phyloP scores from a whole-genome alignment of 176 grass and related monocot genomes.

The Melocanna baccifera region DNA sequence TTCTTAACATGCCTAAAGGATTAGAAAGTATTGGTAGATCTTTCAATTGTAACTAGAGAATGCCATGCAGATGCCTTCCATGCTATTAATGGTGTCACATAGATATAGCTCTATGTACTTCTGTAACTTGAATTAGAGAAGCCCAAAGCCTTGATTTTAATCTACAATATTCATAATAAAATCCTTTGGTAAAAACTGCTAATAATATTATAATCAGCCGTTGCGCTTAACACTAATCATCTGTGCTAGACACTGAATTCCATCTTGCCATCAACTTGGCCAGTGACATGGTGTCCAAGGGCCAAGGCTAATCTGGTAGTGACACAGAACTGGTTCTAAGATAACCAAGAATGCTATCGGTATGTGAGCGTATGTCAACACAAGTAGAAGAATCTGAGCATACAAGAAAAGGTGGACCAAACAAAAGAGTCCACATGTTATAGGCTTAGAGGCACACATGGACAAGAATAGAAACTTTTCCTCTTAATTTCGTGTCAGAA shows the following conservation, averaged over 20 bases:
- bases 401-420: background rate
- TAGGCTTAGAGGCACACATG: background rate
- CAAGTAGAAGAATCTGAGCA: background rate
- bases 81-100: background rate
- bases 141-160: background rate
- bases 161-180: background rate
- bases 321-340: background rate
- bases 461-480: background rate
- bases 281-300: background rate
- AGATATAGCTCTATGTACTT: background rate
- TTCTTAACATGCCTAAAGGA: slow-evolving; percentile 5
- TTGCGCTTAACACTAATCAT: background rate
- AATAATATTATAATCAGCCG: background rate
- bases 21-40: background rate
- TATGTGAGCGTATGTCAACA: background rate
- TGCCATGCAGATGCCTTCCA: background rate
- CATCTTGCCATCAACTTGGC: slow-evolving; percentile 13
- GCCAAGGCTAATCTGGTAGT: slow-evolving; percentile 1
- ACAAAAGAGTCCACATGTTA: background rate
- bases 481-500: background rate
- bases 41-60: background rate
- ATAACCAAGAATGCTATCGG: background rate
- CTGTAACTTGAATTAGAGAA: background rate
- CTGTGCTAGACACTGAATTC: background rate
- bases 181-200: background rate